phyloP scores from a whole-genome alignment of 768 basidiomycete genomes.

The Omphalotus guepiniiformis region DNA sequence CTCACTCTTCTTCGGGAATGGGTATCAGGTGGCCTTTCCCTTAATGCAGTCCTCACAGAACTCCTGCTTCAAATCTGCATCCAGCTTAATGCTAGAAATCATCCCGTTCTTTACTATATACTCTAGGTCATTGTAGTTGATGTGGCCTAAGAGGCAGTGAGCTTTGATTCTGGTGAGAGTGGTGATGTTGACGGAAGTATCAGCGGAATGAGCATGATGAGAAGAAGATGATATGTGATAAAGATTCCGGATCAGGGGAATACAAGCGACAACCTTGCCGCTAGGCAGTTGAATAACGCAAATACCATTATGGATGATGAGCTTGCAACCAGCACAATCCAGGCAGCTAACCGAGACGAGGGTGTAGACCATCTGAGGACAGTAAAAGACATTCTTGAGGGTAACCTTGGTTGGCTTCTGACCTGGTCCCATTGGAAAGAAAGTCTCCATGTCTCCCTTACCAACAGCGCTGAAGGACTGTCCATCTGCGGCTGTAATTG shows the following conservation, averaged over 20 bases:
- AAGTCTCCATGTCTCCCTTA: constrained; percentile 22
- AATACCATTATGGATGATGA: constrained; percentile 10
- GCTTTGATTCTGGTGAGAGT: constrained; percentile 13
- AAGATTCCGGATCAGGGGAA: constrained; percentile 21
- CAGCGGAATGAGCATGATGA: background rate
- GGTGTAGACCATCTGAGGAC: constrained; percentile 24
- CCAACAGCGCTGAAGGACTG: constrained; percentile 21
- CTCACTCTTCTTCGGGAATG: constrained; percentile 16
- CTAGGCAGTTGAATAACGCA: constrained; percentile 13
- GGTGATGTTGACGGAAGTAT: background rate
- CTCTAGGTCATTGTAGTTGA: constrained; percentile 13
- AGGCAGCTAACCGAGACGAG: constrained; percentile 23
- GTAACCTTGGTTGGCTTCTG: constrained; percentile 16
- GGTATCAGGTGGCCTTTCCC: constrained; percentile 21
- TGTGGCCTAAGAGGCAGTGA: constrained; percentile 26
- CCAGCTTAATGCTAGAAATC: constrained; percentile 21
- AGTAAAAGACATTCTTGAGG: constrained; percentile 21
- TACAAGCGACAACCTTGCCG: constrained; percentile 15
- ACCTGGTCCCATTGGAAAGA: constrained; percentile 21
- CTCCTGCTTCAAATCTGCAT: constrained; percentile 2
- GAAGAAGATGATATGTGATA: constrained; percentile 15
- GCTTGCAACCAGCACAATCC: constrained; percentile 12
- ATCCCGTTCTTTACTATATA: constrained; percentile 15
- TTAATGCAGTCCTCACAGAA: constrained; percentile 23
- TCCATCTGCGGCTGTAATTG: constrained; percentile 27